These are phyloP conservation scores for Halophytophthora polymorphica DNA, from an alignment of 352 stramenopile genomes.

Conservation along the genomic window DNA sequence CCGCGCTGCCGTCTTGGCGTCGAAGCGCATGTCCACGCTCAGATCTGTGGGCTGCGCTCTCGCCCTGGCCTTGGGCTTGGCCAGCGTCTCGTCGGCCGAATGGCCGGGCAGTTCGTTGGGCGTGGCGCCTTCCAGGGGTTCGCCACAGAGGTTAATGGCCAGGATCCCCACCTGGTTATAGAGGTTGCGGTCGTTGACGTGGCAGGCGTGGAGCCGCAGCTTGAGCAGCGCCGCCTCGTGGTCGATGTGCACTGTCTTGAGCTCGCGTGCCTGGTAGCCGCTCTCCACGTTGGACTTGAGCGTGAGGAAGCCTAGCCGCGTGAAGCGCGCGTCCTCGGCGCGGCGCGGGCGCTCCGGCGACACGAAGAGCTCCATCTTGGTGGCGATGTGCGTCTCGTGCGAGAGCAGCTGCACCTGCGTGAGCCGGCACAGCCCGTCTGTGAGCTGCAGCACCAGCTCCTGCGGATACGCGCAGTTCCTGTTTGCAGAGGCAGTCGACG, in stretches of 20 bases:
- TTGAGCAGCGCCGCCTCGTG: constrained; percentile 82
- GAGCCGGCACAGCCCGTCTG: constrained; percentile 60
- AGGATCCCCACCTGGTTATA: constrained; percentile 92
- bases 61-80: constrained; percentile 21
- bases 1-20: constrained; percentile 81
- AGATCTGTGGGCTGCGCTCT: constrained; percentile 41
- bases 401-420: constrained; percentile 89
- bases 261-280: constrained; percentile 85
- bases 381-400: constrained; percentile 91
- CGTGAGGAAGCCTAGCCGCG: constrained; percentile 80
- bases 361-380: constrained; percentile 92
- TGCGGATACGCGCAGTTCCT: constrained; percentile 93
- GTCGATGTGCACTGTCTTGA: constrained; percentile 92
- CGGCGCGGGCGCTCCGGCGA: constrained; percentile 37
- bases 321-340: constrained; percentile 50
- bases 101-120: constrained; percentile 45
- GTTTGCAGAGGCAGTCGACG: background rate
- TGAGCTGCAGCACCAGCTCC: constrained; percentile 87
- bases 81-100: constrained; percentile 38
- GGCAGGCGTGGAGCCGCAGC: constrained; percentile 86
- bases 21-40: constrained; percentile 87
- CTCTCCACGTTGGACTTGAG: constrained; percentile 84
- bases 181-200: constrained; percentile 88
- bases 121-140: constrained; percentile 28
- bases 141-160: constrained; percentile 85